A percentile compares a stretch with the other conserved stretches of the same genome.
These are phyloP conservation scores for Nymphaea colorata DNA, from an alignment of 164 flowering plant species.

Conservation along the genomic window DNA sequence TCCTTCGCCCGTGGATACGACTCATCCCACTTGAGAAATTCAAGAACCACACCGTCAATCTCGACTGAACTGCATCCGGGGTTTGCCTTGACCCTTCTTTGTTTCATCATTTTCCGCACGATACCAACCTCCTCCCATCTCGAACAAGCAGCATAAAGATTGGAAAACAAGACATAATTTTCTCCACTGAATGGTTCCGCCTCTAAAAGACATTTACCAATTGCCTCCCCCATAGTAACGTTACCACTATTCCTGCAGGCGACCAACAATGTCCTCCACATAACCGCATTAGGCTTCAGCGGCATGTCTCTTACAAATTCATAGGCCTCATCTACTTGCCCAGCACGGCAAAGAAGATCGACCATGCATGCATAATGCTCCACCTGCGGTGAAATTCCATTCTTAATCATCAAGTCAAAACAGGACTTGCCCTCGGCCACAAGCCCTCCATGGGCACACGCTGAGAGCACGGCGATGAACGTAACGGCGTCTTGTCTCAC, in stretches of 20 bases:
- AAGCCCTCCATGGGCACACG: not conserved
- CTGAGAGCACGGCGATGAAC: not conserved
- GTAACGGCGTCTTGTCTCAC: not conserved
- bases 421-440: not conserved
- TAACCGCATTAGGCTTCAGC: not conserved
- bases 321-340: not conserved
- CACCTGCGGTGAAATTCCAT: not conserved
- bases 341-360: not conserved
- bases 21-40: not conserved
- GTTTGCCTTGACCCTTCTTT: not conserved
- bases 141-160: not conserved
- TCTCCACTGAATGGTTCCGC: not conserved
- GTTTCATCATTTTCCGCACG: not conserved
- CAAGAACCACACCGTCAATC: conserved; percentile 1
- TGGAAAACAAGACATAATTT: not conserved
- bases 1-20: not conserved
- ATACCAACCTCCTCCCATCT: not conserved
- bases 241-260: not conserved
- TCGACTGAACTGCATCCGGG: conserved; percentile 1
- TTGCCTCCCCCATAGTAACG: not conserved
- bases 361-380: conserved; percentile 3
- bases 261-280: not conserved
- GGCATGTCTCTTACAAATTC: conserved; percentile 1
- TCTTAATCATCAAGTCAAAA: not conserved
- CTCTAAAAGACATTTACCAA: not conserved